Evolutionary conservation across 176 grass and related monocot species (phyloP).

Genomic region (Aechmea fasciata): DNA sequence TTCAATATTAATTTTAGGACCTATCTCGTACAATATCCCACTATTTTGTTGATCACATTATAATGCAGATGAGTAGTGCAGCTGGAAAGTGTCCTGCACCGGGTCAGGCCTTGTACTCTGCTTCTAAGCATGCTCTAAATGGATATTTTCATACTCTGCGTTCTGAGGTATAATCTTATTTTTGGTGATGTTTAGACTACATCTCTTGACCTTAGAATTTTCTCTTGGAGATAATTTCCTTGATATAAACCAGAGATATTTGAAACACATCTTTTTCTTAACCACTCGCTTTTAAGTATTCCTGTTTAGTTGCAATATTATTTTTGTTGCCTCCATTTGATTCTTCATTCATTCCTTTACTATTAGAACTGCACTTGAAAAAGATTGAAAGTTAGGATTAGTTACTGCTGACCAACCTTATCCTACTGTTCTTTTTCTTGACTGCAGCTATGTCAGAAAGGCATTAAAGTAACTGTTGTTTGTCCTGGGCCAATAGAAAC

Average conservation of each 20-base stretch:
- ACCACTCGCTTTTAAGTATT: neutral
- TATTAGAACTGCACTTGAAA: no score
- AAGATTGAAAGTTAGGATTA: no score
- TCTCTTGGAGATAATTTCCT: neutral
- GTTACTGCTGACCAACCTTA: no score
- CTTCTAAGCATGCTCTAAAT: constrained; percentile 96
- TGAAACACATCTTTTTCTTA: neutral
- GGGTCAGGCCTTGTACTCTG: constrained; percentile 76
- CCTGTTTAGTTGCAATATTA: neutral
- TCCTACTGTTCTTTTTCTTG: constrained; percentile 18
- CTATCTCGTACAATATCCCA: neutral
- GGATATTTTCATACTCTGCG: constrained; percentile 81
- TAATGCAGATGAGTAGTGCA: constrained; percentile 85
- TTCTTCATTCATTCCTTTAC: no score
- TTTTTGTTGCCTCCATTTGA: no score
- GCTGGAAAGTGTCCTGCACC: constrained; percentile 88
- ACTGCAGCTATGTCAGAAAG: constrained; percentile 78
- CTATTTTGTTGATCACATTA: constrained; percentile 20
- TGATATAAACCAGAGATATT: neutral
- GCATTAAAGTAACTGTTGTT: constrained; percentile 82
- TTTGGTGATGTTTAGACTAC: neutral
- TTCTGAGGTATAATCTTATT: constrained; percentile 50
- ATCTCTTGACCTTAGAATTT: neutral
- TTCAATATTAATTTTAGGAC: neutral
- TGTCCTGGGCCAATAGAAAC: constrained; percentile 88